Evolutionary conservation across 2,329 filamentous ascomycete genomes (phyloP).

Genomic region (Cladosporium cucumerinum): DNA sequence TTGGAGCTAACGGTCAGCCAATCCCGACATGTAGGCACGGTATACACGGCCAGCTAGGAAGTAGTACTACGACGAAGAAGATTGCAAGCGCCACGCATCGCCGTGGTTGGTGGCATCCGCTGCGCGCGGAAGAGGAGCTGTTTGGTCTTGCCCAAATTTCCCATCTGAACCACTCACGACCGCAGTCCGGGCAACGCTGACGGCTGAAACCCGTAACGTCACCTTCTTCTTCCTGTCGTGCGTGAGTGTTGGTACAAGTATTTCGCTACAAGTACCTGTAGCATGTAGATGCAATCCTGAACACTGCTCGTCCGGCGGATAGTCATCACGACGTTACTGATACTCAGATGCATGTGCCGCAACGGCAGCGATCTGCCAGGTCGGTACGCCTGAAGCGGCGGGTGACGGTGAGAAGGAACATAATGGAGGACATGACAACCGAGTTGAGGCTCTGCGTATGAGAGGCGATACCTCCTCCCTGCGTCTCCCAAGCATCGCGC

Average conservation of each 20-base stretch:
- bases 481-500: neutral
- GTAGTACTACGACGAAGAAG: constrained; percentile 2
- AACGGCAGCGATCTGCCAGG: constrained; percentile 5
- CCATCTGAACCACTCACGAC: constrained; percentile 10
- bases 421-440: neutral
- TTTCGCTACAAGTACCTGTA: constrained; percentile 8
- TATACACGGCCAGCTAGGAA: neutral
- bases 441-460: neutral
- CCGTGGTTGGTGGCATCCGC: neutral
- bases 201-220: constrained; percentile 12
- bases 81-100: constrained; percentile 13
- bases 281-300: neutral
- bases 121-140: neutral
- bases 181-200: neutral
- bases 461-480: neutral
- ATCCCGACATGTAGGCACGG: neutral
- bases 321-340: constrained; percentile 3
- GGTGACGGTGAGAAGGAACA: neutral
- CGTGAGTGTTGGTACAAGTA: neutral
- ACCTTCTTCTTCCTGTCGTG: constrained; percentile 3
- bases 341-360: neutral
- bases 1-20: constrained; percentile 1
- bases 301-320: neutral
- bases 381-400: neutral
- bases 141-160: constrained; percentile 3